Percentiles rank a stretch among this genome's conserved stretches.
phyloP scores from a whole-genome alignment of 202 grass and related monocot genomes.

The Carex arenaria region DNA sequence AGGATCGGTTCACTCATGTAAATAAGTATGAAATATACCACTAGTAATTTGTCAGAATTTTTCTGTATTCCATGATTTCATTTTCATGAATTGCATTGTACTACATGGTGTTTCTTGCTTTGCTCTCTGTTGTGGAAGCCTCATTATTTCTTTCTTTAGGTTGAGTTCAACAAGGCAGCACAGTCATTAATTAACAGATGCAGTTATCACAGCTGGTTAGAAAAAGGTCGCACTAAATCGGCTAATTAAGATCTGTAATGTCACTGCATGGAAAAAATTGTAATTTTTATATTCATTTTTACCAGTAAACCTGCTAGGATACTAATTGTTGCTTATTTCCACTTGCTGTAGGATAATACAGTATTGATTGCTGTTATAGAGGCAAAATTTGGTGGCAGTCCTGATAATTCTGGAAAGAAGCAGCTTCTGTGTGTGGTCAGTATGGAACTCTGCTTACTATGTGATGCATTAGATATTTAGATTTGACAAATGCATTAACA shows the following conservation, averaged over 20 bases:
- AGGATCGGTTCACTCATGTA: slow-evolving; percentile 91
- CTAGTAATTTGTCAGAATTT: slow-evolving; percentile 7
- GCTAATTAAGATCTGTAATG: slow-evolving; percentile 61
- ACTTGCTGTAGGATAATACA: slow-evolving; percentile 68
- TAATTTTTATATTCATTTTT: neutral
- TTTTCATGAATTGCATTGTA: slow-evolving; percentile 16
- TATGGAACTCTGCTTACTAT: slow-evolving; percentile 12
- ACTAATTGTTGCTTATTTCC: slow-evolving; percentile 2
- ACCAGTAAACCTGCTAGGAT: neutral
- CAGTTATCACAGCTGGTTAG: slow-evolving; percentile 72
- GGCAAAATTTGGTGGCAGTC: slow-evolving; percentile 76
- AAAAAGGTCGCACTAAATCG: slow-evolving; percentile 79
- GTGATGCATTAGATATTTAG: neutral
- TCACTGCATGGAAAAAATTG: neutral
- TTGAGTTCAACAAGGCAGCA: slow-evolving; percentile 99
- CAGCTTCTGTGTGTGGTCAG: slow-evolving; percentile 97
- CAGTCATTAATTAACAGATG: slow-evolving; percentile 91
- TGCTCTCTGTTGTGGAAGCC: slow-evolving; percentile 17
- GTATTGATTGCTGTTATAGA: slow-evolving; percentile 87
- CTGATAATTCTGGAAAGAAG: slow-evolving; percentile 93
- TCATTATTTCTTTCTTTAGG: slow-evolving; percentile 41
- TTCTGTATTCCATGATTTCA: neutral
- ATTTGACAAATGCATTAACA: too few relatives aligned
- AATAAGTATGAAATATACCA: slow-evolving; percentile 92
- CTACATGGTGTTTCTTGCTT: neutral